These are phyloP conservation scores for Takakia lepidozioides DNA, from an alignment of 225 moss, liverwort and hornwort genomes.

Conservation along the genomic window DNA sequence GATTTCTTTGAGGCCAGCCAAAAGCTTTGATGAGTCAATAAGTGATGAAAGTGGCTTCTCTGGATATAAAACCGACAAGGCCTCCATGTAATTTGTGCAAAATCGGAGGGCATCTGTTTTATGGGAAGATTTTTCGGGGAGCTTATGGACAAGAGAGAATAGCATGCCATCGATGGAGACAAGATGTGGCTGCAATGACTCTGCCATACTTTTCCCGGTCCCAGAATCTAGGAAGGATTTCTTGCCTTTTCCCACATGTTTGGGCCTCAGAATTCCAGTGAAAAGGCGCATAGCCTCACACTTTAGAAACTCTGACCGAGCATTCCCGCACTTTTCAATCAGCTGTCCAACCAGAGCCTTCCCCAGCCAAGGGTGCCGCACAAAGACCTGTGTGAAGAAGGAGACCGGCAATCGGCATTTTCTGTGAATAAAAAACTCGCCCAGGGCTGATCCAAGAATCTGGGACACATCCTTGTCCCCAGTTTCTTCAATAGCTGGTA, in stretches of 20 bases:
- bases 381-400: slow-evolving; percentile 50
- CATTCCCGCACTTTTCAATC: slow-evolving; percentile 45
- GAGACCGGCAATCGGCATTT: slow-evolving; percentile 42
- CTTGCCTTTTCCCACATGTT: slow-evolving; percentile 1
- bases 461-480: slow-evolving; percentile 48
- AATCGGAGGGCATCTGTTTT: slow-evolving; percentile 45
- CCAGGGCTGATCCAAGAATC: slow-evolving; percentile 39
- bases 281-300: slow-evolving; percentile 59
- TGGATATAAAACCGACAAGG: slow-evolving; percentile 29
- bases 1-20: slow-evolving; percentile 34
- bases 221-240: slow-evolving; percentile 11
- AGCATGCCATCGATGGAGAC: slow-evolving; percentile 32
- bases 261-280: slow-evolving; percentile 36
- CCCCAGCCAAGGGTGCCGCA: slow-evolving; percentile 36
- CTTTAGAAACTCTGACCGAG: slow-evolving; percentile 45
- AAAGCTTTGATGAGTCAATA: slow-evolving; percentile 20
- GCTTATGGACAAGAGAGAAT: slow-evolving; percentile 31
- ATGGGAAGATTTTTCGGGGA: slow-evolving; percentile 31
- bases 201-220: slow-evolving; percentile 31
- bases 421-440: slow-evolving; percentile 45
- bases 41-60: slow-evolving; percentile 27
- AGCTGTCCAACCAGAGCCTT: slow-evolving; percentile 34
- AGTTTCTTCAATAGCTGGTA: slow-evolving; percentile 21
- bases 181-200: slow-evolving; percentile 39
- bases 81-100: slow-evolving; percentile 41